Percentiles rank a stretch among this genome's conserved stretches.
Conservation (phyloP, 2,329 filamentous ascomycete species). For the Trichoderma pleuroti region DNA sequence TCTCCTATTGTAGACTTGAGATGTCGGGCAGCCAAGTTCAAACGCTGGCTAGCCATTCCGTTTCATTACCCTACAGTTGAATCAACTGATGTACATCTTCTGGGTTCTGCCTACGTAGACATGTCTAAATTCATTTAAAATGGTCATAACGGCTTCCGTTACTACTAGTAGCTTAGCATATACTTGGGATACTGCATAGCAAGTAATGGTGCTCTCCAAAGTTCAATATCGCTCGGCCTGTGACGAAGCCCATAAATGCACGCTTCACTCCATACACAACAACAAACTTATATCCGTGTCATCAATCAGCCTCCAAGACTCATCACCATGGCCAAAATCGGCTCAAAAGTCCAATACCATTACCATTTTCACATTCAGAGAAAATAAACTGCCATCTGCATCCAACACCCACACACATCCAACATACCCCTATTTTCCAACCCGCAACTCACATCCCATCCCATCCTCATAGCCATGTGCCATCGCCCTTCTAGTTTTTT, state of each 20-base stretch:
- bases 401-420: background rate
- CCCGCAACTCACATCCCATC: background rate
- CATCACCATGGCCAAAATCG: background rate
- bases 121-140: background rate
- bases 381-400: background rate
- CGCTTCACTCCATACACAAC: background rate
- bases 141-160: background rate
- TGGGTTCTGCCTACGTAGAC: accelerated
- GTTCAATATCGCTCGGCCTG: background rate
- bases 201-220: background rate
- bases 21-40: background rate
- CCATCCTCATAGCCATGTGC: background rate
- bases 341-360: background rate
- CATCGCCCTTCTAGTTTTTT: background rate
- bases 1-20: background rate
- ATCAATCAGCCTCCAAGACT: background rate
- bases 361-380: background rate
- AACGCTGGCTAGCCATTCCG: background rate
- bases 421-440: no score
- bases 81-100: background rate
- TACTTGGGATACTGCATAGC: background rate
- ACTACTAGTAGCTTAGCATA: background rate
- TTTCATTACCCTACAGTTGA: background rate
- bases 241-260: background rate
- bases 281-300: background rate